A percentile compares a stretch with the other conserved stretches of the same genome.
These are phyloP conservation scores for Fusarium sp. DNA, from an alignment of 2,329 filamentous ascomycete species.

Conservation along the genomic window DNA sequence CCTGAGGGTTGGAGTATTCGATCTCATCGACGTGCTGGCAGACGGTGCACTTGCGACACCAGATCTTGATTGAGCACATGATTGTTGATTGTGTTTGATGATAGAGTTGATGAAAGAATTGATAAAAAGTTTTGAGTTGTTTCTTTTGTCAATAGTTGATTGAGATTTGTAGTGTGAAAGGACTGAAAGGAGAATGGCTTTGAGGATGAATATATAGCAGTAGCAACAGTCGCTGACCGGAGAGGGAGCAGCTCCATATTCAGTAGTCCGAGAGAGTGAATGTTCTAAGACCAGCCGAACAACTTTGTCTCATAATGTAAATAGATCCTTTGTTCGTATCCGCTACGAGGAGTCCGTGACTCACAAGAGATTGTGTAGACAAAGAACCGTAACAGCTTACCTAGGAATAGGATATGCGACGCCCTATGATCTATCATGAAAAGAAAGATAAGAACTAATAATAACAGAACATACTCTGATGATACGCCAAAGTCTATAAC, in stretches of 20 bases:
- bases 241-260: background rate
- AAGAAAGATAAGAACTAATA: background rate
- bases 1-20: background rate
- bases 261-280: background rate
- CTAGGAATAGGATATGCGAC: background rate
- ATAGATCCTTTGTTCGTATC: background rate
- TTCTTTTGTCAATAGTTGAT: background rate
- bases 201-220: background rate
- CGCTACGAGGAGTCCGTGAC: background rate
- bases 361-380: background rate
- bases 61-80: conserved; percentile 2
- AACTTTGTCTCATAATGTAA: background rate
- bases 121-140: background rate
- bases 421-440: background rate
- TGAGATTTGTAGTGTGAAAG: background rate
- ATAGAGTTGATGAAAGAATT: background rate
- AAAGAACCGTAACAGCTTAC: background rate
- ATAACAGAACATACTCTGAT: background rate
- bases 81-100: background rate
- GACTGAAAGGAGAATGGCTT: background rate
- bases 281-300: background rate
- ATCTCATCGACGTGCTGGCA: background rate
- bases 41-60: conserved; percentile 2
- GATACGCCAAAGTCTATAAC: background rate
- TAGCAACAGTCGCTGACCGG: background rate